Conservation (phyloP, 2,329 filamentous ascomycete species). For the Nemania abortiva region DNA sequence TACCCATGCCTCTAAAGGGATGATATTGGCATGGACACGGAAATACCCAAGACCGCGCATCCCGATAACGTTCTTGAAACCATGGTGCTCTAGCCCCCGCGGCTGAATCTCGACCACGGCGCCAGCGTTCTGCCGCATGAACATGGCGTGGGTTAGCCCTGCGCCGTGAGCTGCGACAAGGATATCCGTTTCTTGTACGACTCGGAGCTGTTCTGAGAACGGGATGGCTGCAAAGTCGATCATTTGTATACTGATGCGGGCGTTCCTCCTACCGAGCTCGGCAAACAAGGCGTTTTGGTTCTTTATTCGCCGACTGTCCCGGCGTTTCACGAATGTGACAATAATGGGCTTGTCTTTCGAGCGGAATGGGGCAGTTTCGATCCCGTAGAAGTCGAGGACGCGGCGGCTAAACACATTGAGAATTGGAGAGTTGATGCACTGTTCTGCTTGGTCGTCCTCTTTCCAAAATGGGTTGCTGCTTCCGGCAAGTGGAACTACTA, state of each 20-base stretch:
- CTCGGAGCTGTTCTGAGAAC: constrained; percentile 53
- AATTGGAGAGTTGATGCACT: constrained; percentile 50
- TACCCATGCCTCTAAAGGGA: constrained; percentile 24
- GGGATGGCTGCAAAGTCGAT: constrained; percentile 56
- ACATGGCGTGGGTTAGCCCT: constrained; percentile 58
- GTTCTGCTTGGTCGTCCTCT: constrained; percentile 53
- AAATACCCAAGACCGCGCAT: constrained; percentile 56
- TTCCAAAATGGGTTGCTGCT: constrained; percentile 58
- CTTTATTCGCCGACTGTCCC: constrained; percentile 49
- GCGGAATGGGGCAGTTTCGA: constrained; percentile 29
- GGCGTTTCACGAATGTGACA: constrained; percentile 55
- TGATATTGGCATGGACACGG: constrained; percentile 49
- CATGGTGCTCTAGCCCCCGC: constrained; percentile 51
- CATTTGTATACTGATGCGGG: constrained; percentile 49
- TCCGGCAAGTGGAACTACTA: constrained; percentile 57
- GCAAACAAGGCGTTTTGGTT: constrained; percentile 49
- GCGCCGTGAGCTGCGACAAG: constrained; percentile 60
- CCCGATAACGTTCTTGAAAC: constrained; percentile 58
- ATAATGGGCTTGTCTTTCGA: constrained; percentile 39
- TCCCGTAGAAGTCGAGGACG: constrained; percentile 49
- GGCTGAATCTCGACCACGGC: constrained; percentile 60
- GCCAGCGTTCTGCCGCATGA: constrained; percentile 51
- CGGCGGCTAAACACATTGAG: constrained; percentile 53
- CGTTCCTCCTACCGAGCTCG: constrained; percentile 42
- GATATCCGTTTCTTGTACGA: constrained; percentile 55